Base-by-base conservation (phyloP, 106 monocot species). In the Allium sativum region DNA sequence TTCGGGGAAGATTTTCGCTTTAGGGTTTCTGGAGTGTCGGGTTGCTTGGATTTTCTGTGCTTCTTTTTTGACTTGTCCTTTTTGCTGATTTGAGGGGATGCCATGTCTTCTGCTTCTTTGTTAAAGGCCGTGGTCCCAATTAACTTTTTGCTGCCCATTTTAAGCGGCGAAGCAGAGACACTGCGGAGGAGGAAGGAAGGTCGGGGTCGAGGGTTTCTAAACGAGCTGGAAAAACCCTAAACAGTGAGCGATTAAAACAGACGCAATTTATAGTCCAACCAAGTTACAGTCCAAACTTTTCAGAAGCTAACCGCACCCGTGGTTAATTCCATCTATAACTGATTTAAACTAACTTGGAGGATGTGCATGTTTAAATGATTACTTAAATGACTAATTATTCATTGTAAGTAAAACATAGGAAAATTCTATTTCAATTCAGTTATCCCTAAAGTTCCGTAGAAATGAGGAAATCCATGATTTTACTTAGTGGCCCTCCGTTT, bases 131-230 rank as follows among this genome's bases (percentile, higher is more conserved):
- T 47, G 62, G 62, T 12, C 19, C 12, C 44, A 15, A 57, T 69
- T 21, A 70, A 56, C 41, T 74, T 78, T 55, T 31, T 31, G 31
- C 81, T 58, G 54, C 75, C 85, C 82, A 71, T 77, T 9, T 62
- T 47, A 21, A 12, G 62, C 20, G 62, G 62, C 62, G 62, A 47
- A 44, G 54, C 53, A 46, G 53, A 56, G 52, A 42, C 45, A 16
- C 68, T 43, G 53, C 8, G 41, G 19, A 52, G 44, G 10, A 13
- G 51, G 31, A 41, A 8, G 48, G 48, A 19, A 20, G 11, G 3
- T 1, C 6, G 0, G 52, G 17, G 44, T 59, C 52, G 62, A 65
- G 65, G 64, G 75, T 64, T 48, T 58, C 58, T 31, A 14, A 31
- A 44, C 5, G 31, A 31, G 31, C 1, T 8, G 60, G 16, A 6